Percentiles rank a stretch among this genome's conserved stretches.
These are phyloP conservation scores for Ascochyta koolunga DNA, from an alignment of 2,329 filamentous ascomycete genomes.

Conservation along the genomic window DNA sequence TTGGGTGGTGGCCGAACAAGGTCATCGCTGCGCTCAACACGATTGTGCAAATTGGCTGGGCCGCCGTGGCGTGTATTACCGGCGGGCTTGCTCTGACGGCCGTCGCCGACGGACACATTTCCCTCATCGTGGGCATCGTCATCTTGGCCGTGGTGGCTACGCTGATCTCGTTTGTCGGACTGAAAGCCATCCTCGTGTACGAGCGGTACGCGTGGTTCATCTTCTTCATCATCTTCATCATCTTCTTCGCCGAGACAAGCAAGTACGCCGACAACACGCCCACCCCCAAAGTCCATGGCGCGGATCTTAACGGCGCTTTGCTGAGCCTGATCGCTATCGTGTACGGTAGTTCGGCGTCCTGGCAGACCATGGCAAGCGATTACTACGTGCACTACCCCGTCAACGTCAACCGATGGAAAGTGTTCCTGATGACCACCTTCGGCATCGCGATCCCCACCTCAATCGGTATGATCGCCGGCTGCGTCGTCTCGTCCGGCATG, in stretches of 20 bases:
- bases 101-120: constrained; percentile 52
- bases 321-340: constrained; percentile 40
- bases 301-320: constrained; percentile 40
- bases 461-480: constrained; percentile 55
- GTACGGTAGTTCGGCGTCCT: constrained; percentile 49
- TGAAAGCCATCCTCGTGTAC: constrained; percentile 54
- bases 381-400: constrained; percentile 54
- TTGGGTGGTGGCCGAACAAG: constrained; percentile 59
- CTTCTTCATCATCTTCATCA: constrained; percentile 55
- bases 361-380: constrained; percentile 51
- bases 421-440: constrained; percentile 51
- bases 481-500: constrained; percentile 48
- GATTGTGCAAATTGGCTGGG: constrained; percentile 54
- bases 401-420: constrained; percentile 47
- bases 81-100: constrained; percentile 51
- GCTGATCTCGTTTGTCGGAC: constrained; percentile 49
- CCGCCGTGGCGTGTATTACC: constrained; percentile 51
- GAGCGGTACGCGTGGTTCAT: constrained; percentile 58
- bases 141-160: constrained; percentile 50
- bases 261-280: constrained; percentile 51
- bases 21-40: constrained; percentile 56
- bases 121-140: constrained; percentile 52
- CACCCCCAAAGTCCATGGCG: constrained; percentile 40
- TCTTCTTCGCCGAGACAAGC: constrained; percentile 56
- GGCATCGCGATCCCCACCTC: constrained; percentile 51